Conservation (phyloP, 1,139 yeast species). For the Torulaspora pretoriensis region DNA sequence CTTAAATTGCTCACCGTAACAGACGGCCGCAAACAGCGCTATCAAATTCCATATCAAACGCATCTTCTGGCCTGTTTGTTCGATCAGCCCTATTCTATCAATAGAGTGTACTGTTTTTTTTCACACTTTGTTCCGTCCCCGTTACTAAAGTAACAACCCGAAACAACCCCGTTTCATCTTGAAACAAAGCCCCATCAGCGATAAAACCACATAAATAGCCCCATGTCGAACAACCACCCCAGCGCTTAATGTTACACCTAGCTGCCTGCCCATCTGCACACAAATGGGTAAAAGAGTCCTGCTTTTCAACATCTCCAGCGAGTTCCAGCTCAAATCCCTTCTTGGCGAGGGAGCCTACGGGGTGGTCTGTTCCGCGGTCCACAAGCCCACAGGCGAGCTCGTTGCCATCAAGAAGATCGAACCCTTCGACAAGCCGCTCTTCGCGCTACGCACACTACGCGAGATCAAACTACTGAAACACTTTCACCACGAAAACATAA, state of each 20-base stretch:
- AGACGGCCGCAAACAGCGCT: constrained; percentile 1
- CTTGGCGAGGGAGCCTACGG: constrained; percentile 99
- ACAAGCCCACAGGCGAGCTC: constrained; percentile 79
- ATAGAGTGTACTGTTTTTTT: neutral
- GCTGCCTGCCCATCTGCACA: too few relatives aligned
- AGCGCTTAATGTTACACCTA: too few relatives aligned
- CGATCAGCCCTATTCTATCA: neutral
- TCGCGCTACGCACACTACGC: constrained; percentile 83
- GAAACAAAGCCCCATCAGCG: constrained; percentile 3
- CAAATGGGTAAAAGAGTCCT: constrained; percentile 48
- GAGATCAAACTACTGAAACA: constrained; percentile 85
- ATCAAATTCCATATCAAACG: constrained; percentile 4
- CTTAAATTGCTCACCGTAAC: constrained; percentile 11
- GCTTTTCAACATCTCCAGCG: constrained; percentile 82
- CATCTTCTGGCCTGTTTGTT: neutral
- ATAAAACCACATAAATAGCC: neutral
- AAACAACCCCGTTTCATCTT: constrained; percentile 1
- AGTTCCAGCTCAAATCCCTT: constrained; percentile 76
- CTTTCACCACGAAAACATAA: constrained; percentile 88
- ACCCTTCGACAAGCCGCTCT: constrained; percentile 90
- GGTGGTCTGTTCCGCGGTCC: constrained; percentile 87
- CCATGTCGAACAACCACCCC: neutral
- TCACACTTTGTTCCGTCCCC: neutral
- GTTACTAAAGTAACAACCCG: neutral
- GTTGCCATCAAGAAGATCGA: constrained; percentile 95